Evolutionary conservation across 768 basidiomycete genomes (phyloP).

Genomic region (Termitomyces sp.): DNA sequence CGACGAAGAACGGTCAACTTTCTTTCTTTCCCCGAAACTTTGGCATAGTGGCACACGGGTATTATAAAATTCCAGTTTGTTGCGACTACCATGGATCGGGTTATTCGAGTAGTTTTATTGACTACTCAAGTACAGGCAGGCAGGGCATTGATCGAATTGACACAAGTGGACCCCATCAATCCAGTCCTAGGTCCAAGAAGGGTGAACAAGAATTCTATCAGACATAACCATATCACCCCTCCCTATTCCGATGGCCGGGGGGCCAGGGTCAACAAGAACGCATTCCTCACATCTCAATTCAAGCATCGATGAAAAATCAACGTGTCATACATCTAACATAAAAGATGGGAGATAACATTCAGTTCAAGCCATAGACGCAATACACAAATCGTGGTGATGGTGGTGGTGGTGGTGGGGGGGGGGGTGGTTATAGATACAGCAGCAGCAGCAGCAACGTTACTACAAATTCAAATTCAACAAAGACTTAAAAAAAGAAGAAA

Average conservation of each 20-base stretch:
- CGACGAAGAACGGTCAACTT: too few species aligned
- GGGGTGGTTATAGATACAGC: conserved; percentile 12
- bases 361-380: not conserved
- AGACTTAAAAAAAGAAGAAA: too few species aligned
- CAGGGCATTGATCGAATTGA: too few species aligned
- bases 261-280: not conserved
- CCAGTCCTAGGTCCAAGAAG: not conserved
- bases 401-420: too few species aligned
- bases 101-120: too few species aligned
- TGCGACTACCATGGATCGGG: too few species aligned
- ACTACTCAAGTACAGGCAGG: too few species aligned
- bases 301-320: not conserved
- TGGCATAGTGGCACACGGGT: too few species aligned
- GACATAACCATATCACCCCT: not conserved
- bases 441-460: conserved; percentile 6
- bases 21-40: too few species aligned
- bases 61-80: too few species aligned
- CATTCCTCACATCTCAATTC: not conserved
- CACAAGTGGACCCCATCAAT: too few species aligned
- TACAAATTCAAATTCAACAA: conserved; percentile 2
- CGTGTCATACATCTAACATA: not conserved
- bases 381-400: too few species aligned
- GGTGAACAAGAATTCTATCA: not conserved
- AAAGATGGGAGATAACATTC: not conserved
- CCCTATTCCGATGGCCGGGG: not conserved